A percentile compares a stretch with the other conserved stretches of the same genome.
Conservation (phyloP, 352 stramenopile species). For the Albugo laibachii region DNA sequence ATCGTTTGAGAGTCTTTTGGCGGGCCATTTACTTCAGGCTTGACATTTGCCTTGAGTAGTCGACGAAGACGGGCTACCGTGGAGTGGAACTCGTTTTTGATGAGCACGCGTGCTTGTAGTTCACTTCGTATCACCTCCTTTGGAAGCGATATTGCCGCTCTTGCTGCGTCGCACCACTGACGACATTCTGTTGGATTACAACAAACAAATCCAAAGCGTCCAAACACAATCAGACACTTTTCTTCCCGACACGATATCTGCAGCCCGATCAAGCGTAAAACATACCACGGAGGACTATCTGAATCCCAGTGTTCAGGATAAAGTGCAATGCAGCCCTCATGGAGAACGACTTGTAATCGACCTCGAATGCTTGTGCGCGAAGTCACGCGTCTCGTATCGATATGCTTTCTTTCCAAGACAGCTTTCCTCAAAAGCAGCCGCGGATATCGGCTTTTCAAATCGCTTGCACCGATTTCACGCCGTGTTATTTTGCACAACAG, state of each 20-base stretch:
- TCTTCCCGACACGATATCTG: constrained; percentile 42
- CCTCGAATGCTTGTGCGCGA: constrained; percentile 56
- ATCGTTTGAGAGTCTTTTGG: constrained; percentile 52
- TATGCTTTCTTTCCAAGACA: constrained; percentile 44
- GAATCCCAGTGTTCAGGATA: constrained; percentile 46
- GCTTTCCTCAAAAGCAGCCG: constrained; percentile 59
- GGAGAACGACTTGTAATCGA: constrained; percentile 48
- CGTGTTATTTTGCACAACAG: constrained; percentile 53
- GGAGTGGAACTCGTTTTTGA: constrained; percentile 34
- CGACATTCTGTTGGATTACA: constrained; percentile 28
- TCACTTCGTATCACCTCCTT: constrained; percentile 57
- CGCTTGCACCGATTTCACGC: constrained; percentile 33
- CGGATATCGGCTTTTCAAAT: constrained; percentile 47
- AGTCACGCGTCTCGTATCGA: constrained; percentile 17
- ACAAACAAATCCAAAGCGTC: constrained; percentile 34
- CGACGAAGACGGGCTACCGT: constrained; percentile 54
- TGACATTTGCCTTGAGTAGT: constrained; percentile 58
- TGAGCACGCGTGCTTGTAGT: constrained; percentile 50
- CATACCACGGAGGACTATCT: constrained; percentile 51
- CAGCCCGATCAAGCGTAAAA: constrained; percentile 39
- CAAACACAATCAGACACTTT: constrained; percentile 38
- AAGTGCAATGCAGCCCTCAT: constrained; percentile 62
- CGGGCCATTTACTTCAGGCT: constrained; percentile 39
- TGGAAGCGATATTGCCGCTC: constrained; percentile 33
- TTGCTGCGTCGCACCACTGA: constrained; percentile 52